Conservation (phyloP, 306 rosid genomes). For the Benincasa hispida region DNA sequence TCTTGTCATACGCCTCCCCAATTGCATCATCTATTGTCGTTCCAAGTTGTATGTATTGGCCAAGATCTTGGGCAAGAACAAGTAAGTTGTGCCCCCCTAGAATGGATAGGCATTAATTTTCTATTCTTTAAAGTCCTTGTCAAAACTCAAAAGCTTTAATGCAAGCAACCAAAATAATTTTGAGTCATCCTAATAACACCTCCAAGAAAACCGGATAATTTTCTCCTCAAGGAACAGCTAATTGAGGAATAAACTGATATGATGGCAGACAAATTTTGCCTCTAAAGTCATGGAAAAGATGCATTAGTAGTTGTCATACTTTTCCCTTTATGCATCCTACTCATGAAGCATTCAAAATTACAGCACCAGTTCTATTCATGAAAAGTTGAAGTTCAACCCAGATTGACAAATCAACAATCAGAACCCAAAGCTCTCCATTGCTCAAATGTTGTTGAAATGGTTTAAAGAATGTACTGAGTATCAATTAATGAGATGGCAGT, state of each 20-base stretch:
- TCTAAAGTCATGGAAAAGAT: not conserved
- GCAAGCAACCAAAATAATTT: not conserved
- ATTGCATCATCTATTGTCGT: slow-evolving; percentile 95
- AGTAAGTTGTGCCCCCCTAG: slow-evolving; percentile 90
- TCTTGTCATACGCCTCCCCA: slow-evolving; percentile 96
- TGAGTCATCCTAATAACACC: not conserved
- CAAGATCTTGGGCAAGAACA: slow-evolving; percentile 78
- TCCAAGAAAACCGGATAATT: not conserved
- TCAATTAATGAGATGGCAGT: not conserved
- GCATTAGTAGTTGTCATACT: no score
- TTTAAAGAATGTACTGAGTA: not conserved
- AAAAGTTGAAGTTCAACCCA: not conserved
- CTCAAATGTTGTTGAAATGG: not conserved
- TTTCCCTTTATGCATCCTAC: not conserved
- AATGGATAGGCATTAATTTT: not conserved
- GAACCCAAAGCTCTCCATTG: not conserved
- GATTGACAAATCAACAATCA: not conserved
- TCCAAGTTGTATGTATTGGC: slow-evolving; percentile 82
- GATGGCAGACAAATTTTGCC: not conserved
- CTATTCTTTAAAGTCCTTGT: not conserved
- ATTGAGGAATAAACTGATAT: not conserved
- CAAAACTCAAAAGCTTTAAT: not conserved
- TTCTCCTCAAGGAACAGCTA: not conserved
- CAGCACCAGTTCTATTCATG: not conserved
- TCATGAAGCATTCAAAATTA: not conserved